Percentiles rank a stretch among this genome's conserved stretches.
Evolutionary conservation across 2,329 filamentous ascomycete species (phyloP).

Genomic region (Raffaelea albimanens): DNA sequence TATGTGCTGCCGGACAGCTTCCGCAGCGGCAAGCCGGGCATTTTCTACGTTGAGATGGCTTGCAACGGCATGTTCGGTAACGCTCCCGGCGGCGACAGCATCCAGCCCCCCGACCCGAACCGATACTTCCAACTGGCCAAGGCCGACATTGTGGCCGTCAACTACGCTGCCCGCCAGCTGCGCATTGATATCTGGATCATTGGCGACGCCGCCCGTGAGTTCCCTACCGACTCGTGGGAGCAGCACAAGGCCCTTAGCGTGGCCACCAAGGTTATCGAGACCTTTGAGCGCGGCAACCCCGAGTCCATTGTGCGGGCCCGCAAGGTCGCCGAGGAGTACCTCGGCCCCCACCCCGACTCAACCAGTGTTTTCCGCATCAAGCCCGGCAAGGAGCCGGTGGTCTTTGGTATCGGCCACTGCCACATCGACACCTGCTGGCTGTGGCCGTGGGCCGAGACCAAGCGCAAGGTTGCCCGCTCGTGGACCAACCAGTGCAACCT

Average conservation of each 20-base stretch:
- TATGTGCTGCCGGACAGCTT: constrained; percentile 81
- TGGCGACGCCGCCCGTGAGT: constrained; percentile 82
- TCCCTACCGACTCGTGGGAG: constrained; percentile 80
- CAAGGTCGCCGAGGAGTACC: constrained; percentile 71
- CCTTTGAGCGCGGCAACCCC: constrained; percentile 72
- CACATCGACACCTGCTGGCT: constrained; percentile 98
- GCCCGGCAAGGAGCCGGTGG: constrained; percentile 61
- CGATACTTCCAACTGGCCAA: constrained; percentile 66
- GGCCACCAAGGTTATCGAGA: constrained; percentile 81
- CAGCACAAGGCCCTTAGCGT: constrained; percentile 77
- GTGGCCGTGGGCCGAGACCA: constrained; percentile 97
- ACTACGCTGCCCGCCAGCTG: constrained; percentile 72
- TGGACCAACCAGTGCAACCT: constrained; percentile 96
- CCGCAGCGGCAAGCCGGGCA: constrained; percentile 77
- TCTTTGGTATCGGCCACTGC: constrained; percentile 88
- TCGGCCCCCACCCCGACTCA: constrained; percentile 74
- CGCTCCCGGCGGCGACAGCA: constrained; percentile 67
- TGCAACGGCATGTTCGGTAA: constrained; percentile 99
- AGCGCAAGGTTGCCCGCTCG: constrained; percentile 87
- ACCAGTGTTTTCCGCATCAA: constrained; percentile 72
- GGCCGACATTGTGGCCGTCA: constrained; percentile 83
- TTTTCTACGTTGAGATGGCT: constrained; percentile 95
- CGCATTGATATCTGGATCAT: constrained; percentile 96
- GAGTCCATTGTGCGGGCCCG: constrained; percentile 71
- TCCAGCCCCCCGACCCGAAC: constrained; percentile 82